Base-by-base conservation (phyloP, 1,139 yeast species). In the Saccharomyces hybrid region DNA sequence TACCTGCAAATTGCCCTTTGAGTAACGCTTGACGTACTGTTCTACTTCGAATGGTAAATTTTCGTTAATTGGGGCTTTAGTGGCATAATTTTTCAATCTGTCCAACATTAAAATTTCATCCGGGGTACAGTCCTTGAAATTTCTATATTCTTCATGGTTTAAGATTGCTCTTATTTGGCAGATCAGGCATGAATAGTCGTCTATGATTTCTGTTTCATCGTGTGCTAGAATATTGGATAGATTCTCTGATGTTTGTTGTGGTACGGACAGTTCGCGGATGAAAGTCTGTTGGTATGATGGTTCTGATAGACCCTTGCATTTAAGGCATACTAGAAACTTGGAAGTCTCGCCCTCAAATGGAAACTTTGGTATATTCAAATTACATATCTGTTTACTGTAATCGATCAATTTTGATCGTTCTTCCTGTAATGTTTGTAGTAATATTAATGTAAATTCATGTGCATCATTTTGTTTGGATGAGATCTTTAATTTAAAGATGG, bases 401-500 rank as follows among this genome's bases (percentile, higher is more conserved):
- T 74, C 67, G 61, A 38, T 25, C 20, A 38, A 16, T 4, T 20
- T 38, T 11, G 44, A 20, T 7, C 81, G 78, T 66, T 91, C 97
- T 57, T 77, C 79, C 55, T 86, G 85, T 54, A 91, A 74, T 0
- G 95, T 85, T 64, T 91, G 96, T 49, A 90, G 74, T 41, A 91
- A 77, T 54, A 88, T 70, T 65, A 88, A 96, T 32, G 93, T 79
- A 58, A 93, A 76, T 65, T 93, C 99, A 62, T 93, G 98, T 0
- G 98, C 97, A 72, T 91, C 98, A 63, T 91, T 96, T 70, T 93
- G 99, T 48, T 82, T 81, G 34, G 90, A 74, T 1, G 96, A 84
- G 32, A 93, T 84, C 61, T 81, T 82, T 5, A 91, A 84, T 56
- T 83, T 79, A 72, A 85, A 87, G n/a, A 87, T 84, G n/a, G 71